These are phyloP conservation scores for Linderina pennispora DNA, from an alignment of 192 early-diverging fungal species.

Conservation along the genomic window DNA sequence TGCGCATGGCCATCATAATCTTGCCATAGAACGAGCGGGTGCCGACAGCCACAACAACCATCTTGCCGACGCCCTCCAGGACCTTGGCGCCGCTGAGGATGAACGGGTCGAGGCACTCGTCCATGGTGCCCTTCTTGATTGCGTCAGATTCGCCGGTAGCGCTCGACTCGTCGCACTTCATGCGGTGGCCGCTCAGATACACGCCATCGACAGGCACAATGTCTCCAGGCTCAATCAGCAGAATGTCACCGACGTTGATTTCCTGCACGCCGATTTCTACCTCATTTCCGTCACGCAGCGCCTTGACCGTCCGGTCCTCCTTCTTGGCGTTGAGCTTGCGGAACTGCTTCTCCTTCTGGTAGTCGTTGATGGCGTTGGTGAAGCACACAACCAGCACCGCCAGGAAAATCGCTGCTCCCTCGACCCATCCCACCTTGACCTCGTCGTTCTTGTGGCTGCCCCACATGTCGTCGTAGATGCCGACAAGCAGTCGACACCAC, in stretches of 20 bases:
- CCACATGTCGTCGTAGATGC: constrained; percentile 75
- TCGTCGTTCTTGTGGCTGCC: constrained; percentile 60
- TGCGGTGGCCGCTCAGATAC: constrained; percentile 69
- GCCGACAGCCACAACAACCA: constrained; percentile 84
- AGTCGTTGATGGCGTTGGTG: constrained; percentile 87
- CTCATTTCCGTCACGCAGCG: constrained; percentile 66
- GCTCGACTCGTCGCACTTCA: constrained; percentile 83
- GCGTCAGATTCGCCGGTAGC: constrained; percentile 89
- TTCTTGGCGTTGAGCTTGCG: constrained; percentile 81
- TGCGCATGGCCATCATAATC: constrained; percentile 83
- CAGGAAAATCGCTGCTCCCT: constrained; percentile 77
- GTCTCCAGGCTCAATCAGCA: constrained; percentile 84
- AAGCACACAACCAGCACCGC: constrained; percentile 85
- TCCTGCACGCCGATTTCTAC: constrained; percentile 71
- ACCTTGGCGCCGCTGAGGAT: constrained; percentile 89
- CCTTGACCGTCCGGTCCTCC: constrained; percentile 74
- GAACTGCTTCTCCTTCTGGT: constrained; percentile 86
- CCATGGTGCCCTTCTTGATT: constrained; percentile 63
- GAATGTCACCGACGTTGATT: constrained; percentile 86
- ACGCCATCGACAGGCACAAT: constrained; percentile 94
- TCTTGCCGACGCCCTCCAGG: constrained; percentile 78
- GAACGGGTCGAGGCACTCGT: constrained; percentile 60
- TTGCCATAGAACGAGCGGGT: constrained; percentile 81
- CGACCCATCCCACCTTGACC: constrained; percentile 71
- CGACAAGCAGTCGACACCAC: constrained; percentile 75